phyloP scores from a whole-genome alignment of 192 early-diverging fungal species.

The Endogone sp. region DNA sequence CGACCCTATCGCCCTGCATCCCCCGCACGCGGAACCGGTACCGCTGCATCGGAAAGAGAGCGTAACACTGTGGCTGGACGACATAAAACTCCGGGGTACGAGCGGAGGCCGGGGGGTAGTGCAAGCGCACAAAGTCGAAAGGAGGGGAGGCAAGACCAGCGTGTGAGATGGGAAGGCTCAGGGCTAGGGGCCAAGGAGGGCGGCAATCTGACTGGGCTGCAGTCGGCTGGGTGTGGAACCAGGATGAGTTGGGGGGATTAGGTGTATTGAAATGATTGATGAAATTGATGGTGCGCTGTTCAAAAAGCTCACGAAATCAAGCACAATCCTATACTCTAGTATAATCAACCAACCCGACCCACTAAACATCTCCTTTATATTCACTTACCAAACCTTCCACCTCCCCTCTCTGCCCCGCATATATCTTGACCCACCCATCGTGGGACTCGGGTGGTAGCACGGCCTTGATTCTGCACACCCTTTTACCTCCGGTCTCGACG shows the following conservation, averaged over 20 bases:
- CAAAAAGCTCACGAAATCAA: no score
- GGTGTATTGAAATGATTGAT: no score
- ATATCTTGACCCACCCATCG: slow-evolving; percentile 40
- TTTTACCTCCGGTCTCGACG: slow-evolving; percentile 8
- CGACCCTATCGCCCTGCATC: slow-evolving; percentile 23
- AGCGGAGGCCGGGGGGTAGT: slow-evolving; percentile 4
- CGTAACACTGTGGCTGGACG: slow-evolving; percentile 41
- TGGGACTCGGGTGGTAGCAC: slow-evolving; percentile 32
- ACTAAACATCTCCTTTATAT: neutral
- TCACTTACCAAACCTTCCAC: neutral
- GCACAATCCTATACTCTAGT: no score
- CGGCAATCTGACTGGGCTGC: neutral
- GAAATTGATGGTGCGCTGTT: no score
- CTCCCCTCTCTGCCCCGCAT: slow-evolving; percentile 27
- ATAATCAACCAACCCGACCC: no score
- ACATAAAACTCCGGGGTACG: slow-evolving; percentile 45
- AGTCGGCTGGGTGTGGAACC: no score
- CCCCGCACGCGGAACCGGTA: slow-evolving; percentile 39
- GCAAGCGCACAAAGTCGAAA: slow-evolving; percentile 39
- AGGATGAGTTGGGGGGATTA: no score
- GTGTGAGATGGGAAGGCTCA: slow-evolving; percentile 31
- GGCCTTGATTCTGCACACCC: slow-evolving; percentile 46
- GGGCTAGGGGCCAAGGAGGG: slow-evolving; percentile 32
- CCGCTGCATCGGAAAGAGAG: slow-evolving; percentile 38
- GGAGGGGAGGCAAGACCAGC: slow-evolving; percentile 20